Evolutionary conservation across 2,329 filamentous ascomycete species (phyloP).

Genomic region (Fusarium decemcellulare): DNA sequence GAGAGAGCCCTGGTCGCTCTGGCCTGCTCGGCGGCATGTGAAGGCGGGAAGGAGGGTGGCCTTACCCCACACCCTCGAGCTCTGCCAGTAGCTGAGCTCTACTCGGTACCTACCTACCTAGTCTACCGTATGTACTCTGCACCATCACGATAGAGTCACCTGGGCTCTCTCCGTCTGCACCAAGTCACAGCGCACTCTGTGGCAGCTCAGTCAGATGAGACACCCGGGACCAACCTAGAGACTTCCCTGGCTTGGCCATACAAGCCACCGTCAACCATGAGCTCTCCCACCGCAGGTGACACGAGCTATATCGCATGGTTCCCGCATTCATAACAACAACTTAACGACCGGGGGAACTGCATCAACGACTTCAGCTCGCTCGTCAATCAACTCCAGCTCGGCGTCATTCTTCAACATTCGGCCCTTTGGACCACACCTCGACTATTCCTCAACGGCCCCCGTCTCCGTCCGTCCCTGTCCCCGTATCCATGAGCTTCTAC

Average conservation of each 20-base stretch:
- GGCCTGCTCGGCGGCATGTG: constrained; percentile 9
- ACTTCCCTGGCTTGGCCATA: background rate
- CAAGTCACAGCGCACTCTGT: background rate
- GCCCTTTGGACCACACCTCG: constrained; percentile 46
- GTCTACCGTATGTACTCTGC: background rate
- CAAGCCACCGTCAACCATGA: constrained; percentile 1
- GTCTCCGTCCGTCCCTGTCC: background rate
- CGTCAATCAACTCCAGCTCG: constrained; percentile 31
- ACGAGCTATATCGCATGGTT: background rate
- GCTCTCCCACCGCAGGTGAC: constrained; percentile 13
- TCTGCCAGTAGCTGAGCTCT: background rate
- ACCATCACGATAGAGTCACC: constrained; percentile 1
- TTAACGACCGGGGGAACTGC: constrained; percentile 15
- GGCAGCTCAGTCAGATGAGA: constrained; percentile 4
- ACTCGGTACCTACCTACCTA: too few relatives aligned
- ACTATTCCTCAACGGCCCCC: constrained; percentile 39
- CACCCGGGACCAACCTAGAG: background rate
- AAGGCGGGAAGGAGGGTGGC: constrained; percentile 4
- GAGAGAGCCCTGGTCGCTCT: background rate
- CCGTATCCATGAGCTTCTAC: constrained; percentile 15
- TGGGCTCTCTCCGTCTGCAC: background rate
- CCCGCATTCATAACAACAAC: constrained; percentile 21
- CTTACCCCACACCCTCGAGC: constrained; percentile 4
- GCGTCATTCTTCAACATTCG: constrained; percentile 42
- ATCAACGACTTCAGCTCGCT: constrained; percentile 8